Evolutionary conservation across 768 basidiomycete genomes (phyloP), one percentile per base, ranked within the genome.

Genomic region (Tulasnella sp.): DNA sequence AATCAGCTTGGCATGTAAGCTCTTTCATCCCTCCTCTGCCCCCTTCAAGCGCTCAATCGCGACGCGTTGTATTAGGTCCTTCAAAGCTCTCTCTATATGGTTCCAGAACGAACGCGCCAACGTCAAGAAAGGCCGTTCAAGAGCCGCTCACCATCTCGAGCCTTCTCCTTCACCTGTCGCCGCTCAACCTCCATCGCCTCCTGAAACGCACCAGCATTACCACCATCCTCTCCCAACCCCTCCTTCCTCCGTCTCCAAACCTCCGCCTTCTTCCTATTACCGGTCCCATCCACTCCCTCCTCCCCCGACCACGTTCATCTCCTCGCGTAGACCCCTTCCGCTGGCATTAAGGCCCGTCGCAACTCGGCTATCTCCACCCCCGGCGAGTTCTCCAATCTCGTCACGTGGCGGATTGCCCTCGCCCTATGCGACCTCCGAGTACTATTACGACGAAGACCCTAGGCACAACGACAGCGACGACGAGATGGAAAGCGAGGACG

Each of bases 41-140:
- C 42, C 26, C 13, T 2, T 71, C 71, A 40, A n/a, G 23, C 71
- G 23, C 40, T 70, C 35, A 46, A 6, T 40, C 75, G 29, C 73
- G 61, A 67, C 44, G 55, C 42, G 48, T 57, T 74, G 0, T 32
- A 44, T 77, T 11, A 77, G 77, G 77, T 77, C 77, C 15, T 70
- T 70, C 42, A 77, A 77, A 72, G 77, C 77, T 20, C 40, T 77
- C 29, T 70, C 67, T 11, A 77, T 77, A 2, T 77, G 77, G 77
- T 77, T 48, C 71, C 77, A 77, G 44, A 77, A 77, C 39, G 77
- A 77, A 44, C 77, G 77, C 69, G 77, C 77, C 55, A 77, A 77
- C 29, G 77, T 77, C n/a, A 77, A 77, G 77, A 77, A 77, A 57
- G 77, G 77, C 35, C 69, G 77, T 26, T 77, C 77, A 37, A 44